Conservation (phyloP, 331 rosid genomes). For the Saraca asoca region DNA sequence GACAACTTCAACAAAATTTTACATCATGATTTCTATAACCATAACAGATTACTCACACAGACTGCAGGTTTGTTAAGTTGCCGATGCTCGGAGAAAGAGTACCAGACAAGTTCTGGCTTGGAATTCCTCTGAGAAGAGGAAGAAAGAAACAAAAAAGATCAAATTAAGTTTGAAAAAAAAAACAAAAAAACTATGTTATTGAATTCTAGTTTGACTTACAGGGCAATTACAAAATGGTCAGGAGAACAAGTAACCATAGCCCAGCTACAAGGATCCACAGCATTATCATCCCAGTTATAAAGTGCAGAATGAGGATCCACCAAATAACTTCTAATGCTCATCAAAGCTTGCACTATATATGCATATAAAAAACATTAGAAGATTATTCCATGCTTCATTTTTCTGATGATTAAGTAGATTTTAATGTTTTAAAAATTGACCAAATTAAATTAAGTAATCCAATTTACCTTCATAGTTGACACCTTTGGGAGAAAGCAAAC, state of each 20-base stretch:
- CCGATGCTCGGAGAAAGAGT: slow-evolving; percentile 80
- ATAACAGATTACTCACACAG: slow-evolving; percentile 57
- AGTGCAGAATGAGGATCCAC: slow-evolving; percentile 67
- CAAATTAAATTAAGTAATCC: not conserved
- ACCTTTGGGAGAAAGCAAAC: slow-evolving; percentile 73
- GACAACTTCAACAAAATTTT: slow-evolving; percentile 2
- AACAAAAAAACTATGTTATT: not conserved
- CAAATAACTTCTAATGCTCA: slow-evolving; percentile 50
- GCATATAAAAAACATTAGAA: not conserved
- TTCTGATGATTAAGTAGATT: not conserved
- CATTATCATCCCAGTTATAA: slow-evolving; percentile 68
- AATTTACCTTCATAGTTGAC: slow-evolving; percentile 83
- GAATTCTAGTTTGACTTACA: slow-evolving; percentile 53
- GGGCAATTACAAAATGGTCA: slow-evolving; percentile 57
- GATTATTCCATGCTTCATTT: not conserved
- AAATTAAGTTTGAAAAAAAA: slow-evolving; percentile 6
- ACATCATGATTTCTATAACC: slow-evolving; percentile 1
- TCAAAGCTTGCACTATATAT: slow-evolving; percentile 76
- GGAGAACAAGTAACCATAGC: slow-evolving; percentile 75
- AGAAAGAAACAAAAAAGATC: not conserved
- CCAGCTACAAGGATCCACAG: slow-evolving; percentile 99
- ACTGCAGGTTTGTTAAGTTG: slow-evolving; percentile 73
- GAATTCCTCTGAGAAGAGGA: slow-evolving; percentile 60
- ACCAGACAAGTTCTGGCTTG: slow-evolving; percentile 83
- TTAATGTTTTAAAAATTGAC: slow-evolving; percentile 13